Evolutionary conservation across 225 moss, liverwort and hornwort species (phyloP), one percentile per base, ranked within the genome.

Genomic region (Pseudisothecium myosuroides): DNA sequence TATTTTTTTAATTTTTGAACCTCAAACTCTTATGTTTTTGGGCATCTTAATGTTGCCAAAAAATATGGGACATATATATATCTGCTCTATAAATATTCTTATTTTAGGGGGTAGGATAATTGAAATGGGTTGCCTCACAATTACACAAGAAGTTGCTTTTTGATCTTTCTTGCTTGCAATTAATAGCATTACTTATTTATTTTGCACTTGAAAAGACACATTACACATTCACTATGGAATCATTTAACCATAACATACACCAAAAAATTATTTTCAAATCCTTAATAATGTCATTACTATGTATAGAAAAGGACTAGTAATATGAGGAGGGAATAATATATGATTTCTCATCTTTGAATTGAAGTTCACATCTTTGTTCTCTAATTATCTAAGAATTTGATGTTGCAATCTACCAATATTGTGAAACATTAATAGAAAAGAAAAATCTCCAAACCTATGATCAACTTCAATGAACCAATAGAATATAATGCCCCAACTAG

Each of bases 171-270:
- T 56, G 7, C 37, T 56, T 56, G 10, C 55, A 37, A 55, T n/a
- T 3, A 79, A 56, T 24, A n/a, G 4, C 1, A 17, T n/a, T 0
- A 0, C 9, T 1, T 1, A 26, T 78, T 26, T n/a, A 5, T n/a
- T 79, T 78, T n/a, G 17, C 1, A 56, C 4, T 77, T 54, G 1
- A n/a, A 1, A 56, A 14, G 24, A 16, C 9, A 26, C 37, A 78
- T 56, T 56, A 5, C 2, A 78, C 16, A 55, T 16, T 37, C 37
- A 16, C 1, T 56, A 10, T 55, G 37, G 26, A 16, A 16, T 37
- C 24, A 54, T 55, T 26, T 10, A n/a, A 56, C 17, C 6, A 16
- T 15, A 56, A 2, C 3, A 37, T 37, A 0, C 7, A 23, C 24
- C 15, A 77, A 54, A 23, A 54, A 52, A 5, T 4, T 4, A 54